A percentile compares a stretch with the other conserved stretches of the same genome.
phyloP scores from a whole-genome alignment of 805 yeast genomes.

The Citeromyces nyonsensis region DNA sequence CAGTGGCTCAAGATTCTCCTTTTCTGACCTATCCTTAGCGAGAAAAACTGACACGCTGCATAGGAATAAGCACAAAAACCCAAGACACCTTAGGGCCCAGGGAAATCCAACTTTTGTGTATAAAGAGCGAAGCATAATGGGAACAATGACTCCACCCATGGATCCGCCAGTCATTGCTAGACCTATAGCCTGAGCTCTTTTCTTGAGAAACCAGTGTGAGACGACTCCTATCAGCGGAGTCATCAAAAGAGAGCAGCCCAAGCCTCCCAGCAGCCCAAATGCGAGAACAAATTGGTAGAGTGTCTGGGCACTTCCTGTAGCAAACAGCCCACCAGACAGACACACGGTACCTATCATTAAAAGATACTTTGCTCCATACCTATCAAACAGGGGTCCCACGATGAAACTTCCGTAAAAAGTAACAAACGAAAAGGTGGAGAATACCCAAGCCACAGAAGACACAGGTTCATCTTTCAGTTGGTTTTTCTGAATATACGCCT shows the following conservation, averaged over 20 bases:
- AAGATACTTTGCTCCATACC: conserved; percentile 28
- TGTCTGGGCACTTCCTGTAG: conserved; percentile 24
- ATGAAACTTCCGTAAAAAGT: conserved; percentile 31
- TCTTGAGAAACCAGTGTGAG: conserved; percentile 31
- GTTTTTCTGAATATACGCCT: conserved; percentile 38
- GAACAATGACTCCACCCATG: conserved; percentile 33
- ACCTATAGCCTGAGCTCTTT: conserved; percentile 30
- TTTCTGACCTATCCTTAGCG: conserved; percentile 16
- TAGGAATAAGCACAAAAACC: conserved; percentile 8
- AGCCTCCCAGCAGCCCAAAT: conserved; percentile 21
- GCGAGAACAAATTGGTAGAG: conserved; percentile 24
- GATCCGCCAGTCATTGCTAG: conserved; percentile 31
- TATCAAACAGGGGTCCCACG: conserved; percentile 43
- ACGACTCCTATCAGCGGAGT: conserved; percentile 28
- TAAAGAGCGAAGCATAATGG: conserved; percentile 23
- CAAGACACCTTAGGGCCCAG: conserved; percentile 28
- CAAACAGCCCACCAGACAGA: conserved; percentile 32
- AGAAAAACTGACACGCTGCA: conserved; percentile 15
- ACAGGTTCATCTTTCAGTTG: conserved; percentile 29
- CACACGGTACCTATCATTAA: conserved; percentile 23
- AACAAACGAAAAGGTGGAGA: conserved; percentile 37
- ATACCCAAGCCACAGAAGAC: conserved; percentile 47
- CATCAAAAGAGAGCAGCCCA: conserved; percentile 25
- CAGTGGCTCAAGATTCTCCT: no score
- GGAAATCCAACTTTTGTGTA: conserved; percentile 21